These are phyloP conservation scores for Blastobotrys aristatus DNA, from an alignment of 1,139 yeast genomes.

Conservation along the genomic window DNA sequence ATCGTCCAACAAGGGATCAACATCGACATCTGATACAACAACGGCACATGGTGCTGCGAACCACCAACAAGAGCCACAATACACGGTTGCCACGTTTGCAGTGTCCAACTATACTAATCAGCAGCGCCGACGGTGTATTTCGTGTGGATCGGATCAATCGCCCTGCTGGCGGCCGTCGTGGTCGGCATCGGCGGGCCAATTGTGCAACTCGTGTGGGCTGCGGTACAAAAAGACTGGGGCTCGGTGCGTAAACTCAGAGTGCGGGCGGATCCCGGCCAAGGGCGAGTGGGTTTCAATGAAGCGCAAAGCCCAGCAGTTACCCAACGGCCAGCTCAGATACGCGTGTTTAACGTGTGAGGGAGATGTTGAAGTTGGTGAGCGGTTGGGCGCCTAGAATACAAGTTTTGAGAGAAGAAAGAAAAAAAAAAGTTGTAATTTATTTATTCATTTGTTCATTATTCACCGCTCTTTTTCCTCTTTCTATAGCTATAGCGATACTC, in stretches of 20 bases:
- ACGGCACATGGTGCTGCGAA: not conserved
- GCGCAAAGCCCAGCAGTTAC: conserved; percentile 47
- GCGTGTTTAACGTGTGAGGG: conserved; percentile 69
- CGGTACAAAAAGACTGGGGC: conserved; percentile 93
- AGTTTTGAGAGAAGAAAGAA: not conserved
- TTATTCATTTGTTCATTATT: not conserved
- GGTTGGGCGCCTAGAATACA: conserved; percentile 4
- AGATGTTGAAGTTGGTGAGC: conserved; percentile 45
- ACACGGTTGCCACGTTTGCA: conserved; percentile 9
- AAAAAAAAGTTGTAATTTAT: not conserved
- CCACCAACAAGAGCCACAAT: conserved; percentile 5
- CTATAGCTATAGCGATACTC: not conserved
- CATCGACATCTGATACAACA: not conserved
- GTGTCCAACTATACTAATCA: conserved; percentile 4
- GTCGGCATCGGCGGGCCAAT: conserved; percentile 82
- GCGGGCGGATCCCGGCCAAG: conserved; percentile 90
- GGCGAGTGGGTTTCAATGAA: conserved; percentile 94
- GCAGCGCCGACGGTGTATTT: conserved; percentile 52
- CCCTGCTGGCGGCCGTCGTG: conserved; percentile 99
- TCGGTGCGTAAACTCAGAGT: conserved; percentile 67
- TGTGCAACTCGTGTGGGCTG: conserved; percentile 94
- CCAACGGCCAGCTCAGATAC: conserved; percentile 36
- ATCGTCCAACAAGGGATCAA: not conserved
- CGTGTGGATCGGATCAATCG: conserved; percentile 86
- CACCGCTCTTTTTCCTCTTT: not conserved